Conservation (phyloP, 306 rosid genomes). For the Malus fusca region DNA sequence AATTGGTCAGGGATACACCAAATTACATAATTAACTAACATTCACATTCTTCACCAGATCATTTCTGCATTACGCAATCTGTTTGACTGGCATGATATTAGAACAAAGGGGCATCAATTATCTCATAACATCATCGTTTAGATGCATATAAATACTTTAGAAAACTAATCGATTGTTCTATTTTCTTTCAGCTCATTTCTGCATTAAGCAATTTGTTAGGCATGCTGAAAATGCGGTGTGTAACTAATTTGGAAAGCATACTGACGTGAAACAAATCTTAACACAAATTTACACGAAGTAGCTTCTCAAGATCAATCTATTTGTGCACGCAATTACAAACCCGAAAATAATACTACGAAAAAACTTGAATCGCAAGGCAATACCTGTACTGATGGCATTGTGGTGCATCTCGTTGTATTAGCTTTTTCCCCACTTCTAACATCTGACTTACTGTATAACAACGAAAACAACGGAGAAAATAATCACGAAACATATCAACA, state of each 20-base stretch:
- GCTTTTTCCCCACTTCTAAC: constrained; percentile 58
- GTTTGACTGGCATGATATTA: background rate
- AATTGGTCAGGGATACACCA: background rate
- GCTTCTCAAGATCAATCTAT: background rate
- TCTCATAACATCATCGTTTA: background rate
- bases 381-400: constrained; percentile 50
- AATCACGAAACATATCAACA: background rate
- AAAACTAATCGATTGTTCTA: background rate
- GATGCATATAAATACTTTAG: background rate
- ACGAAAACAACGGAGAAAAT: background rate
- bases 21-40: background rate
- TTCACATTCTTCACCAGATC: background rate
- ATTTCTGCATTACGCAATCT: background rate
- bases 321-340: background rate
- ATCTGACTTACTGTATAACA: constrained; percentile 56
- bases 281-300: background rate
- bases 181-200: background rate
- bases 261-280: background rate
- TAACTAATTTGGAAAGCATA: background rate
- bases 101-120: background rate
- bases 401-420: constrained; percentile 60
- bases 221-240: background rate
- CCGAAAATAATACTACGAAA: background rate
- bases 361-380: background rate
- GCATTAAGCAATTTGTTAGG: background rate